phyloP scores from a whole-genome alignment of 495 filamentous ascomycete species.

The Penicillium cosmopolitanum region DNA sequence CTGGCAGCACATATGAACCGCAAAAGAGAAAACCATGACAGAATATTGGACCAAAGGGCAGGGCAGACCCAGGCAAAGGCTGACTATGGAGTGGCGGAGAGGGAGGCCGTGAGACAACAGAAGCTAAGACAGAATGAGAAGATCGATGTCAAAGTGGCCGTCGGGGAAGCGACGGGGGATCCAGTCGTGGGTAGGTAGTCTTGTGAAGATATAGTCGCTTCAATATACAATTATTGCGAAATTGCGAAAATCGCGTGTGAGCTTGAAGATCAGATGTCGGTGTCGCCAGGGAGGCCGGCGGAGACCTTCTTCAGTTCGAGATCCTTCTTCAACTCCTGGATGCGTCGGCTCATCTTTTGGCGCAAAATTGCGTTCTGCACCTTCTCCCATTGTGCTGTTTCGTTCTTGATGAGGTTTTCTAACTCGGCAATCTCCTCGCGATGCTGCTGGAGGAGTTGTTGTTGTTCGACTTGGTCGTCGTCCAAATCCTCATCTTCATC shows the following conservation, averaged over 20 bases:
- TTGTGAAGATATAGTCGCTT: not conserved
- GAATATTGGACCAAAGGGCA: slow-evolving; percentile 39
- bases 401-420: slow-evolving; percentile 48
- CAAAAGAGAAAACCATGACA: slow-evolving; percentile 50
- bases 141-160: slow-evolving; percentile 35
- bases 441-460: slow-evolving; percentile 52
- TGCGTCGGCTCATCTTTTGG: slow-evolving; percentile 52
- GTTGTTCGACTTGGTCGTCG: slow-evolving; percentile 52
- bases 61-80: slow-evolving; percentile 24
- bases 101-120: slow-evolving; percentile 32
- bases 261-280: not conserved
- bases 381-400: slow-evolving; percentile 47
- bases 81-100: slow-evolving; percentile 30
- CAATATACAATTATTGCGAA: not conserved
- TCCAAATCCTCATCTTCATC: slow-evolving; percentile 67
- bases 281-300: slow-evolving; percentile 45
- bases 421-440: slow-evolving; percentile 54
- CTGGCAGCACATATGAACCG: slow-evolving; percentile 46
- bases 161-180: slow-evolving; percentile 34
- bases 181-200: slow-evolving; percentile 29
- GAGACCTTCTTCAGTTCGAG: slow-evolving; percentile 54
- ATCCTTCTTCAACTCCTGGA: slow-evolving; percentile 52
- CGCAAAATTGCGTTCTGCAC: slow-evolving; percentile 51
- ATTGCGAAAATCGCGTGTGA: not conserved
- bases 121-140: slow-evolving; percentile 36